These are phyloP conservation scores for Mucor ambiguus DNA, from an alignment of 371 early-diverging fungal genomes.

Conservation along the genomic window DNA sequence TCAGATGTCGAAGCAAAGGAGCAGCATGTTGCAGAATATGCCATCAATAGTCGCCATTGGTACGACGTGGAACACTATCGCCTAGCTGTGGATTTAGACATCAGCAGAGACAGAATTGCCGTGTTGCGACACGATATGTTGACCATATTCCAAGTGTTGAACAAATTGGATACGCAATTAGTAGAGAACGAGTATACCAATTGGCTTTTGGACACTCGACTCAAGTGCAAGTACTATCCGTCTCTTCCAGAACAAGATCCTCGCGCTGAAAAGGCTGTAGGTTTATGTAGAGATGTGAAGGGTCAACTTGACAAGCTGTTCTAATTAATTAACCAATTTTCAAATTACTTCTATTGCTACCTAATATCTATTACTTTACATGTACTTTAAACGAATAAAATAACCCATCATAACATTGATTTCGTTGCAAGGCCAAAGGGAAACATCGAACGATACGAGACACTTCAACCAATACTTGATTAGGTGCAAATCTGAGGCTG, in stretches of 20 bases:
- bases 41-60: slow-evolving; percentile 17
- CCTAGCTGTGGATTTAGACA: slow-evolving; percentile 45
- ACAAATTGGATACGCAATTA: slow-evolving; percentile 47
- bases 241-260: background rate
- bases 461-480: no score
- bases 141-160: slow-evolving; percentile 48
- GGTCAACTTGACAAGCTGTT: slow-evolving; percentile 7
- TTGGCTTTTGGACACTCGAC: slow-evolving; percentile 53
- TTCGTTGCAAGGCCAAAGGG: background rate
- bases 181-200: slow-evolving; percentile 54
- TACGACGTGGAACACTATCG: slow-evolving; percentile 35
- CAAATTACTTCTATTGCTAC: background rate
- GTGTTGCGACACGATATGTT: slow-evolving; percentile 51
- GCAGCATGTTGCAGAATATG: slow-evolving; percentile 3
- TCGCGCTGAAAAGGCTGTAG: slow-evolving; percentile 1
- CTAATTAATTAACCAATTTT: background rate
- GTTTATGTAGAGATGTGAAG: slow-evolving; percentile 13
- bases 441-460: no score
- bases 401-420: background rate
- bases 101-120: slow-evolving; percentile 52
- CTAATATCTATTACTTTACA: background rate
- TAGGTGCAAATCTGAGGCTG: no score
- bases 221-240: slow-evolving; percentile 30
- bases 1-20: background rate
- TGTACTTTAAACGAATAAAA: background rate